Percentiles rank a stretch among this genome's conserved stretches.
Conservation (phyloP, 2,329 filamentous ascomycete species). For the Fusarium euwallaceae region DNA sequence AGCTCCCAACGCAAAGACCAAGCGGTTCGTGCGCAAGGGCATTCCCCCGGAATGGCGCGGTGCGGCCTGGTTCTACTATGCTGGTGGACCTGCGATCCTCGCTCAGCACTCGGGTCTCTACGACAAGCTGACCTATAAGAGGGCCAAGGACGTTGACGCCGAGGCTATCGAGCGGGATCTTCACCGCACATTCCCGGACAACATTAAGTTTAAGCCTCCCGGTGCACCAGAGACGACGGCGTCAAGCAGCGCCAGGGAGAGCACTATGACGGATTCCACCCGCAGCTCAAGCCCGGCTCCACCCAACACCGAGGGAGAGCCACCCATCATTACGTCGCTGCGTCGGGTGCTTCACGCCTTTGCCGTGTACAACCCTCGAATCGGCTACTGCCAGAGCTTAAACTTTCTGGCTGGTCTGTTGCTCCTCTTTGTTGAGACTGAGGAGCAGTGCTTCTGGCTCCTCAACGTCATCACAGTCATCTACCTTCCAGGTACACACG, state of each 20-base stretch:
- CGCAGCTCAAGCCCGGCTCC: conserved; percentile 53
- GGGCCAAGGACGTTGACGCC: conserved; percentile 78
- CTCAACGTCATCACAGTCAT: conserved; percentile 91
- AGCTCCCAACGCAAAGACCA: conserved; percentile 83
- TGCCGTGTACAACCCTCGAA: conserved; percentile 88
- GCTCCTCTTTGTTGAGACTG: conserved; percentile 86
- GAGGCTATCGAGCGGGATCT: conserved; percentile 95
- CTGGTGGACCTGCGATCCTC: conserved; percentile 84
- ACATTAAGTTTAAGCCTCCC: conserved; percentile 85
- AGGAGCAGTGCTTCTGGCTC: conserved; percentile 93
- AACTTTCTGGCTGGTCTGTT: conserved; percentile 95
- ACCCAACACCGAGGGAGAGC: conserved; percentile 67
- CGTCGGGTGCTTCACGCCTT: conserved; percentile 91
- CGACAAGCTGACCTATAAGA: conserved; percentile 73
- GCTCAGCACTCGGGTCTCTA: conserved; percentile 84
- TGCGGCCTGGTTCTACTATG: conserved; percentile 98
- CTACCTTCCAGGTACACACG: conserved; percentile 92
- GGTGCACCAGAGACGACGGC: conserved; percentile 51
- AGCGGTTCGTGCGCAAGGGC: conserved; percentile 91
- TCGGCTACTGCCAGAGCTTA: conserved; percentile 95
- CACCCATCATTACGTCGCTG: conserved; percentile 82
- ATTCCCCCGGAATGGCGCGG: conserved; percentile 95
- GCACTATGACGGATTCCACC: conserved; percentile 52
- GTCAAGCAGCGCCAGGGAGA: conserved; percentile 50
- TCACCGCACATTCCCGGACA: conserved; percentile 95